These are phyloP conservation scores for Flaveria brownii DNA, from an alignment of 129 eudicot genomes.

Conservation along the genomic window DNA sequence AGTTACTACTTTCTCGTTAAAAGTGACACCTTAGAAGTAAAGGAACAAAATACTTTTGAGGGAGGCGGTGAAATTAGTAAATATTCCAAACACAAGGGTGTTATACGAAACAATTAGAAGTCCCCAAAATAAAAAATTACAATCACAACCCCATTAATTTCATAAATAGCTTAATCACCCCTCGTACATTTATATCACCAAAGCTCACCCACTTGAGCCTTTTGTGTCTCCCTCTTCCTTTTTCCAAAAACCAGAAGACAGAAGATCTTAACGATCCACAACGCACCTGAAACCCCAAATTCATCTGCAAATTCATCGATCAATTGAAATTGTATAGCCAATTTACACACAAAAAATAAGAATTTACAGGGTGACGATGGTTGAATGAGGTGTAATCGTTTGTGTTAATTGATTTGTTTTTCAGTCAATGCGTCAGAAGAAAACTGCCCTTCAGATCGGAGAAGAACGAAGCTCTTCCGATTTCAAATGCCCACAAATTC, in stretches of 20 bases:
- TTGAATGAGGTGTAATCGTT: constrained; percentile 11
- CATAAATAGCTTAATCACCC: constrained; percentile 3
- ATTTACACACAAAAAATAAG: background rate
- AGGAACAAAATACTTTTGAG: constrained; percentile 28
- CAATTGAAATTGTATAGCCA: background rate
- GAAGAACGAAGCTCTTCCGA: constrained; percentile 45
- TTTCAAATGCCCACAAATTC: constrained; percentile 33
- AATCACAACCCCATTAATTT: constrained; percentile 10
- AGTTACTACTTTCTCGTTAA: constrained; percentile 16
- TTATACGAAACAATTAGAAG: constrained; percentile 11
- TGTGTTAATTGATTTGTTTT: constrained; percentile 8
- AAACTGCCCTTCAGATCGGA: constrained; percentile 51
- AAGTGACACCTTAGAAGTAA: constrained; percentile 8
- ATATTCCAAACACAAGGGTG: constrained; percentile 13
- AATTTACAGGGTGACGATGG: constrained; percentile 17
- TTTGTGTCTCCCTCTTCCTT: constrained; percentile 41
- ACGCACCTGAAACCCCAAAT: constrained; percentile 27
- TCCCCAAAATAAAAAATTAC: constrained; percentile 3
- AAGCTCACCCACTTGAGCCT: constrained; percentile 32
- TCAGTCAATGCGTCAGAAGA: constrained; percentile 71
- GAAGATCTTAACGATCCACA: constrained; percentile 29
- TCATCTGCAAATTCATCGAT: constrained; percentile 26
- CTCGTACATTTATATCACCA: constrained; percentile 34
- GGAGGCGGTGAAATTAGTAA: constrained; percentile 31
- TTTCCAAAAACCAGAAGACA: constrained; percentile 44